Evolutionary conservation across 805 yeast genomes (phyloP).

Genomic region (Yamadazyma insecticola): DNA sequence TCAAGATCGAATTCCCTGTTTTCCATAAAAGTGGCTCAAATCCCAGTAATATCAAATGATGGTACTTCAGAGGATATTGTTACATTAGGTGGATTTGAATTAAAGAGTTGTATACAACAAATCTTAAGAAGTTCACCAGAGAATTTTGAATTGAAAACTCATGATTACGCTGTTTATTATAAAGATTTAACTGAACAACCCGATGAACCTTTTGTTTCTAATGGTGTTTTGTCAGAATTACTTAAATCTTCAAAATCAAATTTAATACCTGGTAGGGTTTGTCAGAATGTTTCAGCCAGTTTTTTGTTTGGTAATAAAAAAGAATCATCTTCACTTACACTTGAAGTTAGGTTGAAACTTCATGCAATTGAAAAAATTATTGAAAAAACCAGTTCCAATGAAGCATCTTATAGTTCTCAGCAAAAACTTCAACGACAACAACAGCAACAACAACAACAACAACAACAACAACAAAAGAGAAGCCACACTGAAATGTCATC

Average conservation of each 20-base stretch:
- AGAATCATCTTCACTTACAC: conserved; percentile 39
- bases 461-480: conserved; percentile 6
- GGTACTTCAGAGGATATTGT: conserved; percentile 23
- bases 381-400: no score
- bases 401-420: no score
- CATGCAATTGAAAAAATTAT: conserved; percentile 37
- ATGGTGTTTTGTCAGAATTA: conserved; percentile 33
- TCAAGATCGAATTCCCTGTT: conserved; percentile 32
- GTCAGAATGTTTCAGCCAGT: conserved; percentile 51
- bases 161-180: conserved; percentile 43
- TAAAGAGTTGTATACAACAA: conserved; percentile 35
- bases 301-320: conserved; percentile 33
- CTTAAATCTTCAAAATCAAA: conserved; percentile 19
- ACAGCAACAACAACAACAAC: background rate
- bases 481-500: conserved; percentile 7
- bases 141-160: conserved; percentile 32
- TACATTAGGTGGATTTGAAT: conserved; percentile 41
- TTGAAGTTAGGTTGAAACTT: conserved; percentile 53
- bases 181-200: conserved; percentile 45
- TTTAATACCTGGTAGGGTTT: conserved; percentile 50
- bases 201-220: conserved; percentile 43
- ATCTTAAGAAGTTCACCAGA: conserved; percentile 37
- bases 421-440: conserved; percentile 10
- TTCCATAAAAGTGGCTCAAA: conserved; percentile 34
- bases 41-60: conserved; percentile 20